Percentiles rank a stretch among this genome's conserved stretches.
Conservation (phyloP, 768 basidiomycete species). For the Phallus indusiatus region DNA sequence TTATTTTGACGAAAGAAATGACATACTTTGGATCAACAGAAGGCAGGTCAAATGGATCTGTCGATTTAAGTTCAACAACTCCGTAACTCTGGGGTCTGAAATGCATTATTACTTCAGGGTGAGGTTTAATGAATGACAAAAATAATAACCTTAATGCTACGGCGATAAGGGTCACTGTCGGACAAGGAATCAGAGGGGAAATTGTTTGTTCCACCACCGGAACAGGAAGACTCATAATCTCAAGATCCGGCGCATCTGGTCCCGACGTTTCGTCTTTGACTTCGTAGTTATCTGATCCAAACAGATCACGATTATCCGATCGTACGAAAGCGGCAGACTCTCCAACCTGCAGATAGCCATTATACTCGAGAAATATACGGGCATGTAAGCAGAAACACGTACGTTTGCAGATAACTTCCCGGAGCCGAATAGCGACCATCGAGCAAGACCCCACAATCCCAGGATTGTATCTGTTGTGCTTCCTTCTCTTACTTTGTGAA, state of each 20-base stretch:
- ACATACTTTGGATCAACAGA: constrained; percentile 10
- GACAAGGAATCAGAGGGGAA: neutral
- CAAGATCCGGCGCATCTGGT: constrained; percentile 4
- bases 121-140: neutral
- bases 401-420: neutral
- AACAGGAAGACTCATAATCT: neutral
- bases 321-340: constrained; percentile 49
- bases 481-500: constrained; percentile 27
- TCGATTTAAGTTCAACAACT: neutral
- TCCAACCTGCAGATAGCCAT: constrained; percentile 25
- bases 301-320: constrained; percentile 36
- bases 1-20: neutral
- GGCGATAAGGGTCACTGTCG: neutral
- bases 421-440: neutral
- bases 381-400: neutral
- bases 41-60: constrained; percentile 9
- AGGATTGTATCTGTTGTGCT: constrained; percentile 6
- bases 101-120: neutral
- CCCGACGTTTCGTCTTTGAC: constrained; percentile 5
- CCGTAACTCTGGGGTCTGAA: constrained; percentile 7
- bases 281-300: constrained; percentile 21
- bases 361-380: constrained; percentile 1
- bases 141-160: constrained; percentile 1
- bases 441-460: constrained; percentile 10
- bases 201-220: neutral